Base-by-base conservation (phyloP, 2,329 filamentous ascomycete genomes). In the Microdochium paspali region DNA sequence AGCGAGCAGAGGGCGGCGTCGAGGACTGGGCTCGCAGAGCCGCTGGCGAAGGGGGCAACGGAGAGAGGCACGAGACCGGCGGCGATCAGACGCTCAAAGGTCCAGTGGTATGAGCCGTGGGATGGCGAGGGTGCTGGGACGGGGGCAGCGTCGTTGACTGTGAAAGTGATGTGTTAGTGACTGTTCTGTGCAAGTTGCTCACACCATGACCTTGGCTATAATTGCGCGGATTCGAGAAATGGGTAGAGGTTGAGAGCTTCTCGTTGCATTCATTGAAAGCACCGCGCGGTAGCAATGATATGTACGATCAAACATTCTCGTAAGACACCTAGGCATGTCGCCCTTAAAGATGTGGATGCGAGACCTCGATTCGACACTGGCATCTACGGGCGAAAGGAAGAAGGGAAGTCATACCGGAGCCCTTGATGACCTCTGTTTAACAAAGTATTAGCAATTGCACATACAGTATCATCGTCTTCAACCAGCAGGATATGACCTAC, bases 101-200 rank as follows among this genome's bases (percentile, higher is more conserved):
- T 87, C 93, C 93, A 98, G 79, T 98, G 93, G 76, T 97, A 98
- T 68, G 87, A 94, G 59, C 93, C 93, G 72, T 98, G 88, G 48
- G 82, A 74, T 39, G 91, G 82, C 57, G 78, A 80, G 46, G 87
- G 70, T 21, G 79, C 64, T 43, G 90, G 90, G 23, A 95, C 69
- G 32, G 80, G 80, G 26, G 80, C 86, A 48, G 93, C 80, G 62
- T 97, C 90, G 71, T 98, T 98, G 64, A 90, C 89, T 85, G 61
- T 53, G 51, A 13, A 46, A 58, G 54, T 61, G 59, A 51, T 47
- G 25, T 45, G 46, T 49, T 28, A 21, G 15, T 25, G 24, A 42
- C n/a, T 20, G 44, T 39, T 53, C 44, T 48, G 50, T 44, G 13
- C 28, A 23, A 20, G n/a, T n/a, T n/a, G n/a, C n/a, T n/a, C n/a